phyloP scores from a whole-genome alignment of 306 rosid species.

The Trichosanthes cucumerina region DNA sequence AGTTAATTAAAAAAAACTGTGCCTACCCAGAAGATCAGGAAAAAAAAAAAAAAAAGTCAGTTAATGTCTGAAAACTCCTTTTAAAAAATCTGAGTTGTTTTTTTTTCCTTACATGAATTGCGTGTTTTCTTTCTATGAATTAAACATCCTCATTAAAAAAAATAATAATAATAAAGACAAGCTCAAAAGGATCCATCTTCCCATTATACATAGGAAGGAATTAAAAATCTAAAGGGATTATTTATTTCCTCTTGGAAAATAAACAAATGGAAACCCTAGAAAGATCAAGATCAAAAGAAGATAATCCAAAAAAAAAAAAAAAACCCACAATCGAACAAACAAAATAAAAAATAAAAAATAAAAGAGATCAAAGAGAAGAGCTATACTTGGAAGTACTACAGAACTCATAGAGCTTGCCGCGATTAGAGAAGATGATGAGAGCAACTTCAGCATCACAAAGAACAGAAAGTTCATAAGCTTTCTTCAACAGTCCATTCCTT shows the following conservation, averaged over 20 bases:
- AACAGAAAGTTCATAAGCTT: slow-evolving; percentile 13
- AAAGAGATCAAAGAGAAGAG: not conserved
- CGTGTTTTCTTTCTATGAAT: too few relatives aligned
- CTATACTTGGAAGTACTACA: slow-evolving; percentile 13
- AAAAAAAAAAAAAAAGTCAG: too few relatives aligned
- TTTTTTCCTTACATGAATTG: too few relatives aligned
- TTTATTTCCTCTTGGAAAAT: not conserved
- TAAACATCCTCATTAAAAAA: too few relatives aligned
- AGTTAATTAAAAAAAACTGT: not conserved
- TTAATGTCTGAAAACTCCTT: too few relatives aligned
- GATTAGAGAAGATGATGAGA: slow-evolving; percentile 15
- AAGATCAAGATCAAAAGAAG: not conserved
- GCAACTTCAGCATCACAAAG: slow-evolving; percentile 16
- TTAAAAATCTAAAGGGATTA: not conserved
- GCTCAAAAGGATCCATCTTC: not conserved
- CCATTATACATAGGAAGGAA: not conserved
- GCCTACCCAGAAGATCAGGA: not conserved
- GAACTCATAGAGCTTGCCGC: slow-evolving; percentile 18
- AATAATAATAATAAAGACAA: too few relatives aligned
- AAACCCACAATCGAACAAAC: too few relatives aligned
- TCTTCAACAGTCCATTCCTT: slow-evolving; percentile 10
- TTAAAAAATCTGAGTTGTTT: too few relatives aligned
- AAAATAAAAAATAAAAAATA: not conserved
- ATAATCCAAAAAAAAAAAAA: too few relatives aligned
- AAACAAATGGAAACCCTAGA: not conserved